Evolutionary conservation across 345 rosid species (phyloP).

Genomic region (Eucalyptus curtisii): DNA sequence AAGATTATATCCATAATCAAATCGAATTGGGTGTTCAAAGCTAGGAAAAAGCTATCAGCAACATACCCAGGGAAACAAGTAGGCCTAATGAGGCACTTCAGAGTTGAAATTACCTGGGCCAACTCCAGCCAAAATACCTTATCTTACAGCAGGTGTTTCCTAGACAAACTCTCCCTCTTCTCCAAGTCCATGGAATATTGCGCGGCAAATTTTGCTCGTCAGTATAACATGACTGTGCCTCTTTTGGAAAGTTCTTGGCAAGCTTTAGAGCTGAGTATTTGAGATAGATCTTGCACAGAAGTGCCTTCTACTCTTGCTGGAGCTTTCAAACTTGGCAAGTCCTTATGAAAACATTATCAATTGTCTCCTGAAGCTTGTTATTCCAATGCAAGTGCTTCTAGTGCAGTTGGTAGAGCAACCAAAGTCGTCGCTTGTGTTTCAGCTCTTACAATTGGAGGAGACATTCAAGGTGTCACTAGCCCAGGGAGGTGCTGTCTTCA

Average conservation of each 20-base stretch:
- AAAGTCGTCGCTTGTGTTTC: conserved; percentile 70
- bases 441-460: conserved; percentile 71
- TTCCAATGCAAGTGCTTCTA: conserved; percentile 26
- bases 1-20: not conserved
- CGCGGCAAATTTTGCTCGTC: conserved; percentile 54
- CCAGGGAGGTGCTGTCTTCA: conserved; percentile 73
- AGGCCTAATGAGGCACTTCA: not conserved
- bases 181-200: conserved; percentile 30
- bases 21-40: not conserved
- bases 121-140: conserved; percentile 51
- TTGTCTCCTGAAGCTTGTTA: conserved; percentile 57
- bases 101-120: conserved; percentile 10
- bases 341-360: conserved; percentile 66
- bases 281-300: conserved; percentile 94
- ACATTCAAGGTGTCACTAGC: conserved; percentile 79
- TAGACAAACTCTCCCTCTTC: conserved; percentile 37
- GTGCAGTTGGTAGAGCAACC: conserved; percentile 29
- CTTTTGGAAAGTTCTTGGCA: conserved; percentile 87
- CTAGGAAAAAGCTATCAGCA: not conserved
- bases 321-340: conserved; percentile 57
- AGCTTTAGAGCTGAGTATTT: conserved; percentile 86
- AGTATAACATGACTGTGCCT: conserved; percentile 65
- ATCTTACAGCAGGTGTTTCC: conserved; percentile 32
- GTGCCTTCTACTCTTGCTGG: conserved; percentile 62
- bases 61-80: not conserved